These are phyloP conservation scores for Penicillium antarcticum DNA, from an alignment of 495 filamentous ascomycete genomes.

Conservation along the genomic window DNA sequence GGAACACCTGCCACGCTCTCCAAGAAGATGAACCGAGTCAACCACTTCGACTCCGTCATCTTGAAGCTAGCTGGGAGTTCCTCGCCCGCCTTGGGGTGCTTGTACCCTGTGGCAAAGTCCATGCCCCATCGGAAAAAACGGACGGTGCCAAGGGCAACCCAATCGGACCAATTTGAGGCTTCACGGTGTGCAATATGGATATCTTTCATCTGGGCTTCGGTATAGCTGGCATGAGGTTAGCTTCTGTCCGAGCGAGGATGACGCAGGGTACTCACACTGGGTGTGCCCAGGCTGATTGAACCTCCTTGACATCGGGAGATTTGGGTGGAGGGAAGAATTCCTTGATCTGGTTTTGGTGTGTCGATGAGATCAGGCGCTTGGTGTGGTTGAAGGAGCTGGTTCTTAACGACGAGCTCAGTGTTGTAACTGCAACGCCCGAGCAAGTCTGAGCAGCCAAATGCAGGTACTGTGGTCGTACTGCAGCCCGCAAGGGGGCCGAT, in stretches of 20 bases:
- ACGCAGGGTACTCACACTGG: slow-evolving; percentile 34
- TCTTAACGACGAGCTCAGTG: slow-evolving; percentile 12
- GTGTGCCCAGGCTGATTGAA: slow-evolving; percentile 38
- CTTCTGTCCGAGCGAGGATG: not conserved
- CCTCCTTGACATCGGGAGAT: slow-evolving; percentile 33
- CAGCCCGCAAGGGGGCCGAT: slow-evolving; percentile 32
- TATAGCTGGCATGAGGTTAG: slow-evolving; percentile 47
- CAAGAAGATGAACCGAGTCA: slow-evolving; percentile 85
- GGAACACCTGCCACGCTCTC: slow-evolving; percentile 94
- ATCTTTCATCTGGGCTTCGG: slow-evolving; percentile 57
- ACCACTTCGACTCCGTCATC: slow-evolving; percentile 76
- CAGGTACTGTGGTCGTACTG: slow-evolving; percentile 25
- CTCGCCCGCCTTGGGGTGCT: slow-evolving; percentile 54
- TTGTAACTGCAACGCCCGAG: slow-evolving; percentile 18
- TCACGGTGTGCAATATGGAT: slow-evolving; percentile 67
- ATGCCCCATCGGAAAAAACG: slow-evolving; percentile 63
- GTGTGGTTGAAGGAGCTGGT: slow-evolving; percentile 13
- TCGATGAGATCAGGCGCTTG: slow-evolving; percentile 38
- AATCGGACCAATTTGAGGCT: slow-evolving; percentile 63
- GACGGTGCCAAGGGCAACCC: slow-evolving; percentile 59
- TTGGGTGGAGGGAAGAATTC: slow-evolving; percentile 40
- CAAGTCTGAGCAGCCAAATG: slow-evolving; percentile 26
- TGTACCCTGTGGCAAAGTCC: slow-evolving; percentile 70
- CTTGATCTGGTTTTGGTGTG: slow-evolving; percentile 30
- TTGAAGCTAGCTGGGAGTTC: slow-evolving; percentile 41